Base-by-base conservation (phyloP, 805 yeast species). In the Saccharomycopsis microspora region DNA sequence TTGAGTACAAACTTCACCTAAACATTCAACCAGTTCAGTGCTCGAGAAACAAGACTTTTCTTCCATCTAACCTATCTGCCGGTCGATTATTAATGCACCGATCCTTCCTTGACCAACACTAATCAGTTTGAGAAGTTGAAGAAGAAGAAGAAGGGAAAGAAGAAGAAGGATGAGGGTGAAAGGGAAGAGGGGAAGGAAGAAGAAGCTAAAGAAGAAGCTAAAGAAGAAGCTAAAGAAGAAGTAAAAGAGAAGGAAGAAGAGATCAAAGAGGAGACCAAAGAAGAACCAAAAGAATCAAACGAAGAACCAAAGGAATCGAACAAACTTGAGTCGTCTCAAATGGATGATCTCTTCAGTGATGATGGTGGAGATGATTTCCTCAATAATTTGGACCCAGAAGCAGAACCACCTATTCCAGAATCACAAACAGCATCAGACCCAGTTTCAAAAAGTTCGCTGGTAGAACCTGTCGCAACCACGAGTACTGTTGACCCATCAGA, bases 121-220 rank as follows among this genome's bases (percentile, higher is more conserved):
- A 19, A 19, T 19, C 53, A 69, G 70, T 76, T 70, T 55, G 88
- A 82, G 50, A 85, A 81, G 57, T 64, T 83, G 68, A 83, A 78
- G 67, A 76, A 76, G 64, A 70, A 70, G 62, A 69, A 66, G 60
- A 75, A 71, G 60, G 73, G 69, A 58, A 69, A 70, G 61, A 68
- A 68, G 63, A 61, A 63, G 49, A 61, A 58, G 48, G 64, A 67
- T 61, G 68, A 66, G 57, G 64, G 67, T 52, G 48, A 43, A 40
- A 51, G 53, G 8, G 55, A 49, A 10, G 54, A 28, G 1, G 48
- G 44, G 8, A 52, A 56, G 39, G 50, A 51, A 6, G 56, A 53
- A 44, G 35, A 59, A 44, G 11, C 9, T 39, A 39, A 39, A 27
- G 41, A 39, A 39, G 42, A 41, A 55, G 42, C 44, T 47, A 28